Evolutionary conservation across 345 rosid species (phyloP), one percentile per base, ranked within the genome.

Genomic region (Psidium guajava): DNA sequence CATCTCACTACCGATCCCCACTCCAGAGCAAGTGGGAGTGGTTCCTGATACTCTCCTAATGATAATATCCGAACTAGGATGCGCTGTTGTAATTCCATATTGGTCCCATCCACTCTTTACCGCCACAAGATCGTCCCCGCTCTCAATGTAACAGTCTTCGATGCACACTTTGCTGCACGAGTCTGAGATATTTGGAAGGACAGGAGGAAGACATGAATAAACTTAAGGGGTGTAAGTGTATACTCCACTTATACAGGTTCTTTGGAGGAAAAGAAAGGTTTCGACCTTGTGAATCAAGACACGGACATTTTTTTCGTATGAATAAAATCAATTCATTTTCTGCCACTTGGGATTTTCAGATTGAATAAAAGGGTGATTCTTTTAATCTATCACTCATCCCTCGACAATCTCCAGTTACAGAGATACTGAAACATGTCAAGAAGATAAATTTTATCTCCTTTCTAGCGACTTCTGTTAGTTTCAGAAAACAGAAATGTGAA

Each of bases 91-190:
- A 73, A 97, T 93, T 49, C 99, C 99, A 81, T 93, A 96, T 18
- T 97, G 98, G 88, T 97, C 99, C 99, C 99, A 97, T 1, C 99
- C 99, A 83, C 99, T 97, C 85, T 97, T 97, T 64, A 97, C 92
- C 2, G 99, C 99, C 40, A 97, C 94, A 87, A 97, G 98, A 90
- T 96, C 99, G 87, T 97, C 98, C 6, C 99, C 99, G 13, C 99
- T 97, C 89, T 96, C 98, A 7, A 97, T 92, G 86, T 96, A 97
- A 87, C 98, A 93, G 87, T 96, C 99, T 88, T 96, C 98, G 18
- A 97, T 93, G 74, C 98, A 96, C 44, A 97, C 98, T 84, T 95
- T 92, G 85, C 94, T 92, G 92, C 99, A 86, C 4, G 99, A 97
- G 87, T 97, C 99, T 97, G 91, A 50, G 88, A 92, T 42, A 53